Conservation (phyloP, 1,284 basidiomycete species). For the Afroboletus lepidellus region DNA sequence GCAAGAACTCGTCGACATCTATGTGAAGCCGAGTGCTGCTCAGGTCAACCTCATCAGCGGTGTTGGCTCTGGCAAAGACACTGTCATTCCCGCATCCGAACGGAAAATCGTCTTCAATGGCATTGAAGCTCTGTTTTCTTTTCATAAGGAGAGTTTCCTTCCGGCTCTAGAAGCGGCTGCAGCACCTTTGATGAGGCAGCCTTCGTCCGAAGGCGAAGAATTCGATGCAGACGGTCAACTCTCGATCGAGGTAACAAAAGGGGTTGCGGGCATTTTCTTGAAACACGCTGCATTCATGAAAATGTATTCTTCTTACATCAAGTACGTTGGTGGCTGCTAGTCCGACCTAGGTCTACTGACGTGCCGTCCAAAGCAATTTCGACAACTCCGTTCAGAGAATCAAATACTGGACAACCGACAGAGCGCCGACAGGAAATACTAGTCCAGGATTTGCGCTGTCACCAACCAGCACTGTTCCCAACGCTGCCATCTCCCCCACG, state of each 20-base stretch:
- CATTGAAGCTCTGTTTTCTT: slow-evolving; percentile 86
- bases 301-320: slow-evolving; percentile 97
- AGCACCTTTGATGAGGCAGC: slow-evolving; percentile 57
- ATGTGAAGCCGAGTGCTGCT: slow-evolving; percentile 83
- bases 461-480: slow-evolving; percentile 58
- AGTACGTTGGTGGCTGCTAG: slow-evolving; percentile 51
- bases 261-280: slow-evolving; percentile 87
- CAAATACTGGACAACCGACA: slow-evolving; percentile 76
- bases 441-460: slow-evolving; percentile 49
- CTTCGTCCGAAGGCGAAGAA: slow-evolving; percentile 43
- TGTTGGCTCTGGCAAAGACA: slow-evolving; percentile 74
- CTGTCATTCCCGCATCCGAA: slow-evolving; percentile 83
- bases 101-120: slow-evolving; percentile 93
- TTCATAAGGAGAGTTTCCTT: slow-evolving; percentile 90
- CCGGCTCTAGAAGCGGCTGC: slow-evolving; percentile 83
- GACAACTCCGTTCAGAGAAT: slow-evolving; percentile 87
- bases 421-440: slow-evolving; percentile 37
- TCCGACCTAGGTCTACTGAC: slow-evolving; percentile 9
- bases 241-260: slow-evolving; percentile 74
- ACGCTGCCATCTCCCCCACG: slow-evolving; percentile 53
- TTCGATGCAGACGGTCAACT: slow-evolving; percentile 71
- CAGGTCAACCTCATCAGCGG: slow-evolving; percentile 68
- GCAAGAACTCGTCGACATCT: slow-evolving; percentile 92
- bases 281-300: slow-evolving; percentile 95
- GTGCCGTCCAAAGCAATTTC: slow-evolving; percentile 65